These are phyloP conservation scores for Hypoxylon cercidicola DNA, from an alignment of 495 filamentous ascomycete species.

Conservation along the genomic window DNA sequence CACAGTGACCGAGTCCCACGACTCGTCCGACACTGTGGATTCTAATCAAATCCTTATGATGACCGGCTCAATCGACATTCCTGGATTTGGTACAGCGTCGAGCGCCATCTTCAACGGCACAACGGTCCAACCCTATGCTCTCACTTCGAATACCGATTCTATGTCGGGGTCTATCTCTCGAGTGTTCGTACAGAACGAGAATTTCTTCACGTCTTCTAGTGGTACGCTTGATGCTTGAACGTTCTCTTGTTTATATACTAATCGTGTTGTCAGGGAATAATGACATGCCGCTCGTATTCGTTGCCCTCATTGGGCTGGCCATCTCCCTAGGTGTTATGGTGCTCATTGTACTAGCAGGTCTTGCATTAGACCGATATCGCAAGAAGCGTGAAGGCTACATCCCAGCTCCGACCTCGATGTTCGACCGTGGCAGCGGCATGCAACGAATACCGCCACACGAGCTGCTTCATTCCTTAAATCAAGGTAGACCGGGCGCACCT, in stretches of 20 bases:
- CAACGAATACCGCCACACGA: constrained; percentile 82
- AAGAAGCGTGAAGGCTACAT: constrained; percentile 88
- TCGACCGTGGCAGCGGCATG: constrained; percentile 79
- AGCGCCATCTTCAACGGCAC: constrained; percentile 88
- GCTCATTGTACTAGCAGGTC: constrained; percentile 84
- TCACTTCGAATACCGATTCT: constrained; percentile 72
- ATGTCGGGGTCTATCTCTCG: constrained; percentile 68
- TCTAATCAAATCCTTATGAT: constrained; percentile 78
- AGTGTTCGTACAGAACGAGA: constrained; percentile 79
- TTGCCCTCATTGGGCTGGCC: constrained; percentile 92
- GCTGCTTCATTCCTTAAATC: constrained; percentile 68
- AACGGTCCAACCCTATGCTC: constrained; percentile 77
- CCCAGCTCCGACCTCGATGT: constrained; percentile 77
- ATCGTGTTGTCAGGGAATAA: constrained; percentile 50
- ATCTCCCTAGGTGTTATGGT: constrained; percentile 88
- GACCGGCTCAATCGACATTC: constrained; percentile 79
- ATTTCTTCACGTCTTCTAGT: constrained; percentile 61
- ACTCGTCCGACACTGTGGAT: constrained; percentile 68
- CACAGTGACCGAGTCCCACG: constrained; percentile 72
- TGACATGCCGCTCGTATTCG: constrained; percentile 81
- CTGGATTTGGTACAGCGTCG: constrained; percentile 81
- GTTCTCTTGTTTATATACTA: constrained; percentile 37
- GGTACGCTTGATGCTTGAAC: constrained; percentile 42
- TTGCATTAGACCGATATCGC: constrained; percentile 84
- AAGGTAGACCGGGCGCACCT: constrained; percentile 52